phyloP scores from a whole-genome alignment of 2,329 filamentous ascomycete species.

The Aspergillus oerlinghausenensis region DNA sequence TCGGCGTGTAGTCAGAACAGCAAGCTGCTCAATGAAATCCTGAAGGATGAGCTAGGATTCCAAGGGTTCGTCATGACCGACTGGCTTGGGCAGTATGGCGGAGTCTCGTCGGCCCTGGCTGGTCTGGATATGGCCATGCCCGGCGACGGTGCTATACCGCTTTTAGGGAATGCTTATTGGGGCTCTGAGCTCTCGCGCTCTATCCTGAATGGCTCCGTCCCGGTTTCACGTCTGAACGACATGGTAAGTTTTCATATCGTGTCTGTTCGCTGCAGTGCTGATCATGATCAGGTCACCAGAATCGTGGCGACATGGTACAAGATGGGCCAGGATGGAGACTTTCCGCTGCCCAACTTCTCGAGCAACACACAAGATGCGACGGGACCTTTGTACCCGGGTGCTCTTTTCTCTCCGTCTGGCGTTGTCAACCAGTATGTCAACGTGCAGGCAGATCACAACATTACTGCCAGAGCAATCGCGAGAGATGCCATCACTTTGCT shows the following conservation, averaged over 20 bases:
- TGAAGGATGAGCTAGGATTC: constrained; percentile 71
- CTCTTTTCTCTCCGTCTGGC: constrained; percentile 56
- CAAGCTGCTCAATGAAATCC: constrained; percentile 62
- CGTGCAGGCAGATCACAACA: constrained; percentile 51
- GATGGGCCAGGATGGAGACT: constrained; percentile 55
- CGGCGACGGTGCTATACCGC: constrained; percentile 51
- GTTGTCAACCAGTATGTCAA: constrained; percentile 66
- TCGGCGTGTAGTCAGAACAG: constrained; percentile 65
- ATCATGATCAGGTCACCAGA: constrained; percentile 43
- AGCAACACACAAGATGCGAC: constrained; percentile 53
- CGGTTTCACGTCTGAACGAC: constrained; percentile 52
- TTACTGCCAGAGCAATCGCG: constrained; percentile 48
- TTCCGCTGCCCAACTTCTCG: constrained; percentile 56
- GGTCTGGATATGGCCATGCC: constrained; percentile 70
- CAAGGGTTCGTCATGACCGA: constrained; percentile 68
- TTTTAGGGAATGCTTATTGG: constrained; percentile 53
- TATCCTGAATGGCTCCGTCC: constrained; percentile 55
- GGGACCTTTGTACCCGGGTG: constrained; percentile 55
- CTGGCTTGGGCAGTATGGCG: constrained; percentile 61
- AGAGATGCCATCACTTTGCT: constrained; percentile 54
- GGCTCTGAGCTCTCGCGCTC: constrained; percentile 52
- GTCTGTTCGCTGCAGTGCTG: neutral
- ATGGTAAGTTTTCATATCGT: constrained; percentile 27
- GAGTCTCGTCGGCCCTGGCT: constrained; percentile 55
- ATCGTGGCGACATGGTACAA: constrained; percentile 56